Base-by-base conservation (phyloP, 176 grass and related monocot genomes). In the Phyllostachys edulis region DNA sequence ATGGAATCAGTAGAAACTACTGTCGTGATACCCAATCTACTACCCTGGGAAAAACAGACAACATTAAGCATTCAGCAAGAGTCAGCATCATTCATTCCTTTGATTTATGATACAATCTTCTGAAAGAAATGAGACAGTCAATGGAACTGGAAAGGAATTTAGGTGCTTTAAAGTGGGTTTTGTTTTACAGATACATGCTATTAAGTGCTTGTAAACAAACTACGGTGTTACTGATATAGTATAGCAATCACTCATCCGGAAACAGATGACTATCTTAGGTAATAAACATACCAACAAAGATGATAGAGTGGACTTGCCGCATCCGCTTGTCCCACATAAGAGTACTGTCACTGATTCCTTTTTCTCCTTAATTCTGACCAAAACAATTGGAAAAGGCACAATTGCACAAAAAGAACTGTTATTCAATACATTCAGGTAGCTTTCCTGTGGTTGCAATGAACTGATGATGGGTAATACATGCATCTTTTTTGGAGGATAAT, bases 1-100 rank as follows among this genome's bases (percentile, higher is more conserved):
- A 98, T 92, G 47, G 96, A 98, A 69, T 98, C 96, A 69, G 96
- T 98, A 23, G 96, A 98, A 79, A 98, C 77, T 21, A 97, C 95
- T 50, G 89, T 98, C 4, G 92, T 98, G 61, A 98, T 90, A 56
- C 95, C 95, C 85, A 95, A 75, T 69, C 92, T 93, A 82, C 92
- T 91, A 76, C 91, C 95, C 95, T 98, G 80, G 14, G 38, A 87
- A 60, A 75, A 70, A 62, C 17, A 77, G 18, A 29, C 8, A 4
- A 44, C 40, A 52, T 72, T 73, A 65, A 67, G 26, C 23, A 86
- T 41, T 51, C 24, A 67, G n/a, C 10, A 65, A 34, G 67, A 81
- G 59, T 16, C 42, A n/a, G 20, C 18, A 44, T 39, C 73, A 67
- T 26, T 47, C 17, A 23, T 66, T 34, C 32, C 32, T 34, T 34